These are phyloP conservation scores for Leucocoprinus leucothites DNA, from an alignment of 768 basidiomycete genomes.

Conservation along the genomic window DNA sequence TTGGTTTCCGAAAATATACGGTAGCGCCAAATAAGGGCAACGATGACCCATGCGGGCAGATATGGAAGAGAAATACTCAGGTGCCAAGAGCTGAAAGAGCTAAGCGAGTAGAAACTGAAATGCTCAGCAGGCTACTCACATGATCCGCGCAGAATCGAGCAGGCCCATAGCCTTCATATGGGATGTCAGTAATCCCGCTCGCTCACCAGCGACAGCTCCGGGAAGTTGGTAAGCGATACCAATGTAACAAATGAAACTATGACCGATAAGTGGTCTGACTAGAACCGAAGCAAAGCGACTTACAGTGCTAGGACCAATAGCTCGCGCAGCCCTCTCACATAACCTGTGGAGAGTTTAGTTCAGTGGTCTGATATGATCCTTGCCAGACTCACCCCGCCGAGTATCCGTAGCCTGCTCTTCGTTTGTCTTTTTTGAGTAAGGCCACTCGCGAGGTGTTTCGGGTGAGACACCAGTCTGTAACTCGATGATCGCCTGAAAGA, in stretches of 20 bases:
- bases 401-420: constrained; percentile 52
- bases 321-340: constrained; percentile 55
- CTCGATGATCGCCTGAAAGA: constrained; percentile 65
- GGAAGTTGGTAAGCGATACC: constrained; percentile 79
- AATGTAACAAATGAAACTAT: constrained; percentile 65
- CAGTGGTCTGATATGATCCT: not conserved
- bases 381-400: constrained; percentile 48
- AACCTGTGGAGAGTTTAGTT: constrained; percentile 38
- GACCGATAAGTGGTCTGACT: not conserved
- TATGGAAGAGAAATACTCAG: constrained; percentile 62
- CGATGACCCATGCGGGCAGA: constrained; percentile 74
- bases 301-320: constrained; percentile 68
- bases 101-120: not conserved
- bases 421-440: constrained; percentile 67
- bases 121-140: constrained; percentile 31
- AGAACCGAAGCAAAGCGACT: constrained; percentile 18
- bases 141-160: constrained; percentile 61
- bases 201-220: constrained; percentile 64
- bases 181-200: constrained; percentile 59
- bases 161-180: constrained; percentile 84
- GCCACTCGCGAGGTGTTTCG: constrained; percentile 68
- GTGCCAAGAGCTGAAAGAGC: constrained; percentile 62
- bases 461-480: constrained; percentile 55
- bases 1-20: constrained; percentile 64
- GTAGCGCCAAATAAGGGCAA: constrained; percentile 61